These are phyloP conservation scores for Neurospora tetraspora DNA, from an alignment of 495 filamentous ascomycete species.

Conservation along the genomic window DNA sequence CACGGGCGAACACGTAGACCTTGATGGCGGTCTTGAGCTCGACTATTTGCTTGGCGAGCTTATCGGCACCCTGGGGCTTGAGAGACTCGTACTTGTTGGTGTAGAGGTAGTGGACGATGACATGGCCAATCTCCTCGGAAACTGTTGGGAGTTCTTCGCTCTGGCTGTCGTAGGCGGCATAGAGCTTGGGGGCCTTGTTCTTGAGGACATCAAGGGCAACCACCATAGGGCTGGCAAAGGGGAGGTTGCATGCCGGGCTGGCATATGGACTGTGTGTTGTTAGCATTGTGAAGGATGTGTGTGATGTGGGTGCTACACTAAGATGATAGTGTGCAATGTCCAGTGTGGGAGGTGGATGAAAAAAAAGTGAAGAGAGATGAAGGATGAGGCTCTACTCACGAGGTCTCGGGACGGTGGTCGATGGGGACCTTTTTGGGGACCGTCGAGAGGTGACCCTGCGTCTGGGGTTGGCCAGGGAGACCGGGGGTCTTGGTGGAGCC, in stretches of 20 bases:
- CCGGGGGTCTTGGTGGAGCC: not conserved
- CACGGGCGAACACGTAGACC: slow-evolving; percentile 18
- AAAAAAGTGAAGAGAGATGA: not conserved
- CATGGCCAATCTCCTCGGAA: slow-evolving; percentile 24
- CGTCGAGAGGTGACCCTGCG: not conserved
- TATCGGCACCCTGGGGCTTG: slow-evolving; percentile 15
- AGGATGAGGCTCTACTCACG: slow-evolving; percentile 9
- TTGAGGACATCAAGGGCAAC: slow-evolving; percentile 21
- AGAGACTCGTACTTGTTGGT: slow-evolving; percentile 24
- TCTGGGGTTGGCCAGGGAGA: not conserved
- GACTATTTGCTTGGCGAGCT: slow-evolving; percentile 15
- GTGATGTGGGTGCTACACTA: not conserved
- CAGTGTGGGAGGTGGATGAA: not conserved
- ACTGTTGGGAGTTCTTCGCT: slow-evolving; percentile 18
- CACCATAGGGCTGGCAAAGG: slow-evolving; percentile 22
- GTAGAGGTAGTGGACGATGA: slow-evolving; percentile 26
- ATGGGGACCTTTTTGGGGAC: not conserved
- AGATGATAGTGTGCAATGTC: not conserved
- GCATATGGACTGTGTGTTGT: slow-evolving; percentile 19
- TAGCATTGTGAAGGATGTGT: slow-evolving; percentile 1
- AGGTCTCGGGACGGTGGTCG: slow-evolving; percentile 22
- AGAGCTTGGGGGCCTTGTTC: slow-evolving; percentile 21
- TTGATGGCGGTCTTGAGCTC: slow-evolving; percentile 26
- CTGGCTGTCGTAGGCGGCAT: slow-evolving; percentile 19
- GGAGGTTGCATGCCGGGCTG: slow-evolving; percentile 20